phyloP scores from a whole-genome alignment of 148 eudicot species.

The Vaccinium corymbosum region DNA sequence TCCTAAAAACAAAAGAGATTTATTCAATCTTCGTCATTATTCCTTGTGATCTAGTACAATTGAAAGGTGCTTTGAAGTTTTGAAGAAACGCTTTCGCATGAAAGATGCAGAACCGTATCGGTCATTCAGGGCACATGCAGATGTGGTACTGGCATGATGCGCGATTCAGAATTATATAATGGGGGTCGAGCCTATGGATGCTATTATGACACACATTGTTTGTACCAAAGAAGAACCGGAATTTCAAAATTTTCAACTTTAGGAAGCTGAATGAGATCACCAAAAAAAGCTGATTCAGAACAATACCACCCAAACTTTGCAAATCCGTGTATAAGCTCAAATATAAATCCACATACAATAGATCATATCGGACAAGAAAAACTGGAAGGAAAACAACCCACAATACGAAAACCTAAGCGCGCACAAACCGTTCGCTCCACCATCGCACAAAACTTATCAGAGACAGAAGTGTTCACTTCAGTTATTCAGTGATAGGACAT shows the following conservation, averaged over 20 bases:
- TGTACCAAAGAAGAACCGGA: background rate
- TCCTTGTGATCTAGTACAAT: no score
- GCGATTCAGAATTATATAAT: no score
- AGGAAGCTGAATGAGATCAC: background rate
- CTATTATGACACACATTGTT: background rate
- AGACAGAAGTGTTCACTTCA: background rate
- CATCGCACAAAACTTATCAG: background rate
- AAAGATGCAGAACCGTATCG: no score
- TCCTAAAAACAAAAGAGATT: no score
- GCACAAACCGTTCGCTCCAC: background rate
- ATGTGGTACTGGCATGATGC: no score
- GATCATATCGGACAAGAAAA: background rate
- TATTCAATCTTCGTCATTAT: no score
- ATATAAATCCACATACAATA: background rate
- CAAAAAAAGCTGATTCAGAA: background rate
- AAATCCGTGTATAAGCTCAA: background rate
- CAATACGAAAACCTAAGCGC: background rate
- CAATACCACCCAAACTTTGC: background rate
- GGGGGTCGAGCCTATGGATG: no score
- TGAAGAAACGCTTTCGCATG: no score
- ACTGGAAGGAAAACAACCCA: background rate
- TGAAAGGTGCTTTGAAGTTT: no score
- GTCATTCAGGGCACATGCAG: no score
- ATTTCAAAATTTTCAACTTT: background rate
- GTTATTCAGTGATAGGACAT: background rate